A percentile compares a stretch with the other conserved stretches of the same genome.
Conservation (phyloP, 2,329 filamentous ascomycete species). For the Diaporthe eres region DNA sequence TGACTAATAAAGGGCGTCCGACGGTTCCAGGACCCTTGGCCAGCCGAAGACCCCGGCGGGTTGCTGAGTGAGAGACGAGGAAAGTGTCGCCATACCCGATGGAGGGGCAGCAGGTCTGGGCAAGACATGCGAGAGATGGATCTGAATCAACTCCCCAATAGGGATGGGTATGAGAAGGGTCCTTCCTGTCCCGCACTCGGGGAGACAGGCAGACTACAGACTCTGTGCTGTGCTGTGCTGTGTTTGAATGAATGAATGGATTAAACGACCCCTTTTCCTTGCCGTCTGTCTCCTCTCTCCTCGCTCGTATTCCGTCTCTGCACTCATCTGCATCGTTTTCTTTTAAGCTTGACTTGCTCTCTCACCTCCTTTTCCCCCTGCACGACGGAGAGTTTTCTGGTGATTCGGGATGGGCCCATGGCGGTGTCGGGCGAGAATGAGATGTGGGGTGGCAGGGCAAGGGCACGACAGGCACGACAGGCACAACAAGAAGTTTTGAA, state of each 20-base stretch:
- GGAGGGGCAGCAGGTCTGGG: slow-evolving; percentile 33
- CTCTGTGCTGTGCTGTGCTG: not conserved
- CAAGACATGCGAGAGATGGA: slow-evolving; percentile 37
- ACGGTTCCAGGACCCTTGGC: slow-evolving; percentile 15
- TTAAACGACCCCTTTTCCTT: slow-evolving; percentile 11
- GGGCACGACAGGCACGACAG: slow-evolving; percentile 30
- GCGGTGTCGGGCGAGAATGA: slow-evolving; percentile 37
- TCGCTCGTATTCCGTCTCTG: not conserved
- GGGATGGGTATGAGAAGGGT: not conserved
- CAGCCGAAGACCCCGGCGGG: slow-evolving; percentile 19
- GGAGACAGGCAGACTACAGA: not conserved
- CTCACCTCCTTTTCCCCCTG: slow-evolving; percentile 36
- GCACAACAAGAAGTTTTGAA: slow-evolving; percentile 26
- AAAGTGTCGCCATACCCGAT: slow-evolving; percentile 25
- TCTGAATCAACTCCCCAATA: slow-evolving; percentile 24
- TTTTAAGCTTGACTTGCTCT: not conserved
- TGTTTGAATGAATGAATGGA: not conserved
- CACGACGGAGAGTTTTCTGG: slow-evolving; percentile 21
- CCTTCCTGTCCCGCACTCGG: not conserved
- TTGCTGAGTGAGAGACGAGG: slow-evolving; percentile 26
- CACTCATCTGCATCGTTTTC: slow-evolving; percentile 4
- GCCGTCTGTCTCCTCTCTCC: not conserved
- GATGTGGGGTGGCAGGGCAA: slow-evolving; percentile 32
- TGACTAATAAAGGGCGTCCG: slow-evolving; percentile 12
- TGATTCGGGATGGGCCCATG: slow-evolving; percentile 31